Evolutionary conservation across 2,329 filamentous ascomycete genomes (phyloP).

Genomic region (Epichloe glyceriae): DNA sequence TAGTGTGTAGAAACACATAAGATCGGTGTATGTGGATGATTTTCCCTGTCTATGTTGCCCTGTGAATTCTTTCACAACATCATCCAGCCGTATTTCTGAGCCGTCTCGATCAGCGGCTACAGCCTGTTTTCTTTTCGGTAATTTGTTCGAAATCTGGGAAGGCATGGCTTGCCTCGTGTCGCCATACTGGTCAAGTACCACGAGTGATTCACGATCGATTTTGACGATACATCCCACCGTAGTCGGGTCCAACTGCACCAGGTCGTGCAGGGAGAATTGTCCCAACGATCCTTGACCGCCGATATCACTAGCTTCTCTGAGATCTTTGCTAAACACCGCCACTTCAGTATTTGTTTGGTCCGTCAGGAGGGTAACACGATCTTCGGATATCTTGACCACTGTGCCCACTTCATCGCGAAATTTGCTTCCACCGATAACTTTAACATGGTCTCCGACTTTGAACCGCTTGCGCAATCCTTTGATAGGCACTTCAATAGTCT

Average conservation of each 20-base stretch:
- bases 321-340: conserved; percentile 94
- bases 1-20: conserved; percentile 82
- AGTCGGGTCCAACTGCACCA: conserved; percentile 84
- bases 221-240: conserved; percentile 92
- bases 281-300: conserved; percentile 75
- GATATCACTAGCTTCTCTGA: conserved; percentile 85
- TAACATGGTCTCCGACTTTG: conserved; percentile 89
- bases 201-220: conserved; percentile 84
- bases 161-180: conserved; percentile 72
- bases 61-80: conserved; percentile 80
- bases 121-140: conserved; percentile 68
- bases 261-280: conserved; percentile 82
- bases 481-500: conserved; percentile 82
- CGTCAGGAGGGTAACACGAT: conserved; percentile 82
- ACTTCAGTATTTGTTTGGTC: conserved; percentile 90
- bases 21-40: conserved; percentile 90
- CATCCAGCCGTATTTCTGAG: conserved; percentile 81
- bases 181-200: conserved; percentile 82
- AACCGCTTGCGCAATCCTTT: conserved; percentile 90
- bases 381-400: conserved; percentile 86
- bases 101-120: conserved; percentile 89
- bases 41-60: conserved; percentile 73
- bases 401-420: conserved; percentile 94
- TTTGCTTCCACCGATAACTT: conserved; percentile 91
- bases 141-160: conserved; percentile 81